Base-by-base conservation (phyloP, 2,329 filamentous ascomycete species). In the Scorias spongiosa region DNA sequence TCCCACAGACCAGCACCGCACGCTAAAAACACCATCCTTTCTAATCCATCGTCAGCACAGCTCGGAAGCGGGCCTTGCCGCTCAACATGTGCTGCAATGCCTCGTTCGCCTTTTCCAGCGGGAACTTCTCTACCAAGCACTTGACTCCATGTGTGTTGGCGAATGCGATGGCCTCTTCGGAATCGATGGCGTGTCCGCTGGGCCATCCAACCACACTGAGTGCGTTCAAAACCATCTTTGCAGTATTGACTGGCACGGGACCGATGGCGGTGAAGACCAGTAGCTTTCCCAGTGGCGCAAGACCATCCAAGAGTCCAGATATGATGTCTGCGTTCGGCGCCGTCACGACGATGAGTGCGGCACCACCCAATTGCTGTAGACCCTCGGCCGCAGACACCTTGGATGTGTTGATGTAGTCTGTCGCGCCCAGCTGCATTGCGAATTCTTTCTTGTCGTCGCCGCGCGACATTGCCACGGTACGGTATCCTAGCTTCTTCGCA, bases 321-420 rank as follows among this genome's bases (percentile, higher is more conserved):
- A 83, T 70, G 29, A 72, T 62, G 43, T 72, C 63, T 1, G 74
- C 66, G 54, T 74, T 76, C 5, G 79, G 78, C 2, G 76, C 78
- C 2, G 79, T 83, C 34, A 74, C 66, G 4, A 81, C 68, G 45
- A 83, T 72, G 42, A 80, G 60, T 2, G 68, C 66, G 0, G 79
- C 80, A 20, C 78, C 78, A 12, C 79, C 79, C 15, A 81, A 60
- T 50, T 69, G 69, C 60, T 63, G 62, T 29, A 81, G 64, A 44
- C 68, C 68, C 40, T 64, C 60, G 1, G 60, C 65, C 0, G 68
- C 60, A 39, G 79, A 71, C 20, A 68, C 63, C 34, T 66, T 65
- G 49, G 67, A 69, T 49, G 72, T 65, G 50, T 74, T 68, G 43
- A 78, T 66, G 53, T 74, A 78, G 42, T 75, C 71, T 44, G 68